Conservation (phyloP, 2,329 filamentous ascomycete species). For the Raffaelea ambrosiae region DNA sequence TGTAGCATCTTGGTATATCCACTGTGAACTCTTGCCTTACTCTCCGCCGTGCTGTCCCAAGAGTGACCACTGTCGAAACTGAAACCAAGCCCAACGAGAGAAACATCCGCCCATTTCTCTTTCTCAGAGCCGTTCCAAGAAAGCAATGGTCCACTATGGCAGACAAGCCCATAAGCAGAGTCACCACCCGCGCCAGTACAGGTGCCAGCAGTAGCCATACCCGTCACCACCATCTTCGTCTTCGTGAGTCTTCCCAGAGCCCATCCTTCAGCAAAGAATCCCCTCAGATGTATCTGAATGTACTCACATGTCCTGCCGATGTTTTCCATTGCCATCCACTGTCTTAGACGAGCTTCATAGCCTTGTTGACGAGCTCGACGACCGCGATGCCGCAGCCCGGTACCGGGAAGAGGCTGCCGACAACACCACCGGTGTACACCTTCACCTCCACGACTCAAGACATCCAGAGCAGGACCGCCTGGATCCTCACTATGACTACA, state of each 20-base stretch:
- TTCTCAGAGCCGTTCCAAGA: too few species aligned
- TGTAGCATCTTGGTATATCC: too few species aligned
- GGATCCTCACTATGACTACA: background rate
- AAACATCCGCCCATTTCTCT: too few species aligned
- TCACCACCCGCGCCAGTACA: background rate
- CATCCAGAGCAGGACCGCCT: background rate
- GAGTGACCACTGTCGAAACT: too few species aligned
- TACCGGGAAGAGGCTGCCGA: constrained; percentile 11
- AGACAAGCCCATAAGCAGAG: background rate
- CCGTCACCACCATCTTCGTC: constrained; percentile 4
- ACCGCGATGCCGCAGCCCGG: constrained; percentile 8
- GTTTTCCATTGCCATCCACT: background rate
- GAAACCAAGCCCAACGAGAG: too few species aligned
- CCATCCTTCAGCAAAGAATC: too few species aligned
- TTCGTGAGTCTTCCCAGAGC: background rate
- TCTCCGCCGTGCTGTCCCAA: too few species aligned
- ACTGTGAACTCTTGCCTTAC: too few species aligned
- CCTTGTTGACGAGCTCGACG: constrained; percentile 8
- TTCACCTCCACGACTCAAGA: background rate
- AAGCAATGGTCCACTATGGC: background rate
- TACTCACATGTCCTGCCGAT: too few species aligned
- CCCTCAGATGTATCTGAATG: too few species aligned
- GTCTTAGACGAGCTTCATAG: constrained; percentile 5
- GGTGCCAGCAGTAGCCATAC: background rate
- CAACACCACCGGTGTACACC: constrained; percentile 4